phyloP scores from a whole-genome alignment of 2,329 filamentous ascomycete genomes.

The Beauveria pseudobassiana region DNA sequence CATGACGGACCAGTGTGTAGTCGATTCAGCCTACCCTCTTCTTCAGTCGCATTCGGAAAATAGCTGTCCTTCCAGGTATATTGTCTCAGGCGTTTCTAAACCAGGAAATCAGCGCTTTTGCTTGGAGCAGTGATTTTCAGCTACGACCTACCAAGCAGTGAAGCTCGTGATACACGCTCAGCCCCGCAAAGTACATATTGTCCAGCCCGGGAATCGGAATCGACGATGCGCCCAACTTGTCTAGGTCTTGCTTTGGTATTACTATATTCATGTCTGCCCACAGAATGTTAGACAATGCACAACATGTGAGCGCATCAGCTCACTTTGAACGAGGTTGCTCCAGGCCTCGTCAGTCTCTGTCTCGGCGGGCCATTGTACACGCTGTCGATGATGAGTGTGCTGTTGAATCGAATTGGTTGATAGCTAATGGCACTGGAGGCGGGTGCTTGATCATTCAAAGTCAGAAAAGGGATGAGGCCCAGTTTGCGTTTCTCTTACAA shows the following conservation, averaged over 20 bases:
- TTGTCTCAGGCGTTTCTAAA: not conserved
- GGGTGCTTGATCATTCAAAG: not conserved
- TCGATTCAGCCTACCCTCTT: not conserved
- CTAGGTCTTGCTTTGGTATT: not conserved
- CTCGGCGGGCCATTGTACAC: not conserved
- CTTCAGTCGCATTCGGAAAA: not conserved
- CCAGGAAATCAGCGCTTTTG: not conserved
- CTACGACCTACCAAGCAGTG: not conserved
- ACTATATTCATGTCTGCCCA: not conserved
- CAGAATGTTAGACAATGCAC: not conserved
- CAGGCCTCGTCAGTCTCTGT: not conserved
- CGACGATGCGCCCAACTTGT: not conserved
- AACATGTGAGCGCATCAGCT: not conserved
- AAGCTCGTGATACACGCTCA: not conserved
- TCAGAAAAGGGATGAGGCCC: not conserved
- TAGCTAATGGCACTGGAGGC: not conserved
- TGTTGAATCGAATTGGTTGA: not conserved
- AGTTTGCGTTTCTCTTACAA: not conserved
- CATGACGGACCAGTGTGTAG: not conserved
- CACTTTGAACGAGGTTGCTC: not conserved
- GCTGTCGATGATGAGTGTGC: not conserved
- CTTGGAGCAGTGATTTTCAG: not conserved
- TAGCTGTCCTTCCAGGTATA: not conserved
- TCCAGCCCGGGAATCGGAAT: not conserved
- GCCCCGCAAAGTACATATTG: not conserved